phyloP scores from a whole-genome alignment of 169 alveolate genomes.

The Toxoplasma gondii region DNA sequence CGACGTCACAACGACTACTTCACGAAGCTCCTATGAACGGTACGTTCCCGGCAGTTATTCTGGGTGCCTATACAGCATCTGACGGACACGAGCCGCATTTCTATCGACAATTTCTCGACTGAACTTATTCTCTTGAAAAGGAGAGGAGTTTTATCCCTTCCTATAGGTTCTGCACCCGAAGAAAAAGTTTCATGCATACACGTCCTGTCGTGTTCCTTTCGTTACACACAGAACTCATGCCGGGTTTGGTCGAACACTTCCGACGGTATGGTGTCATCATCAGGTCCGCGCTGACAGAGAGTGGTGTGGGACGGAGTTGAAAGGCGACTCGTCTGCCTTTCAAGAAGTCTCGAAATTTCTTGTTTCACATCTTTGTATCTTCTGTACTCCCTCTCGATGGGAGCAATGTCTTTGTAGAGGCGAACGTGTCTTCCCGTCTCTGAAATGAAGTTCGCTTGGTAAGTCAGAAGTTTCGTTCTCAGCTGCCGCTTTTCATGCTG shows the following conservation, averaged over 20 bases:
- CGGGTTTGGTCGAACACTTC: not conserved
- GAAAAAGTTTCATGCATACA: no score
- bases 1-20: no score
- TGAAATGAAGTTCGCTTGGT: constrained; percentile 45
- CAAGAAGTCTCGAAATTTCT: constrained; percentile 38
- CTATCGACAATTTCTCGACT: no score
- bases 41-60: no score
- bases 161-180: no score
- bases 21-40: no score
- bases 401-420: constrained; percentile 63
- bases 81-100: no score
- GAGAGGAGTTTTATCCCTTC: no score
- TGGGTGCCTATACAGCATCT: no score
- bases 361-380: constrained; percentile 54
- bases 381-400: constrained; percentile 58
- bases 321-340: not conserved
- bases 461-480: constrained; percentile 53
- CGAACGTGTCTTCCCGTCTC: constrained; percentile 58
- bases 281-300: not conserved
- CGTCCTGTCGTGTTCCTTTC: not conserved
- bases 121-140: no score
- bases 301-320: not conserved
- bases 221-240: not conserved
- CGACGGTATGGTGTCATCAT: not conserved
- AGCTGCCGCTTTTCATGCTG: constrained; percentile 59